Conservation (phyloP, 2,329 filamentous ascomycete genomes). For the Cytospora mali region DNA sequence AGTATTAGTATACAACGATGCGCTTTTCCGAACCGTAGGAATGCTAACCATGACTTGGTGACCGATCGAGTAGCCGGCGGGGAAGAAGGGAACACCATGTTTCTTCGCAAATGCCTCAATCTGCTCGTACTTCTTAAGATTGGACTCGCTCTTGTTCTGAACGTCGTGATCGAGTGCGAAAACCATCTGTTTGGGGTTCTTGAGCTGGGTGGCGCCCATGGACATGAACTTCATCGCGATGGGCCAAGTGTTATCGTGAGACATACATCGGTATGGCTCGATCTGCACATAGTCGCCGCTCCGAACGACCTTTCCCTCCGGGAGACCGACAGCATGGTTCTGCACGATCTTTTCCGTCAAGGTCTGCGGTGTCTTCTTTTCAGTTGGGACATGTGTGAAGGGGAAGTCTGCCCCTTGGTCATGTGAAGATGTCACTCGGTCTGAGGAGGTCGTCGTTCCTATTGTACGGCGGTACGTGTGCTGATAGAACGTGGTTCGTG, state of each 20-base stretch:
- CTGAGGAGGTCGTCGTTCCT: no score
- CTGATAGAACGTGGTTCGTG: no score
- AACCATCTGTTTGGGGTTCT: slow-evolving; percentile 73
- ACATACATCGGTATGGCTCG: slow-evolving; percentile 74
- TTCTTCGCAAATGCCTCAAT: slow-evolving; percentile 81
- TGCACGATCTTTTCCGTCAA: slow-evolving; percentile 94
- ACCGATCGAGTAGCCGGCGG: slow-evolving; percentile 78
- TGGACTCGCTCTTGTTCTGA: slow-evolving; percentile 76
- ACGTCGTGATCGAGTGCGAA: slow-evolving; percentile 89
- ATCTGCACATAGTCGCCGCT: slow-evolving; percentile 84
- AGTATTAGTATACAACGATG: no score
- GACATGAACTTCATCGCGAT: slow-evolving; percentile 75
- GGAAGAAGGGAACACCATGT: slow-evolving; percentile 78
- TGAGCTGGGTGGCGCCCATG: slow-evolving; percentile 75
- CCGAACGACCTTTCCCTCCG: slow-evolving; percentile 73
- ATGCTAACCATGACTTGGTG: slow-evolving; percentile 91
- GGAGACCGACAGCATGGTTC: slow-evolving; percentile 71
- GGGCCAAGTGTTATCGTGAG: slow-evolving; percentile 63
- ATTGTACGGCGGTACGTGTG: no score
- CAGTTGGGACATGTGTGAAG: no score
- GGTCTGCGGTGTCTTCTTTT: slow-evolving; percentile 70
- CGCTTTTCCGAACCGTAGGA: no score
- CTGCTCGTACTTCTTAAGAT: slow-evolving; percentile 78
- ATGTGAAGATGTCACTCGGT: no score
- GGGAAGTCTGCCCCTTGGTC: no score